These are phyloP conservation scores for Arabidopsis suecica DNA, from an alignment of 345 rosid species.

Conservation along the genomic window DNA sequence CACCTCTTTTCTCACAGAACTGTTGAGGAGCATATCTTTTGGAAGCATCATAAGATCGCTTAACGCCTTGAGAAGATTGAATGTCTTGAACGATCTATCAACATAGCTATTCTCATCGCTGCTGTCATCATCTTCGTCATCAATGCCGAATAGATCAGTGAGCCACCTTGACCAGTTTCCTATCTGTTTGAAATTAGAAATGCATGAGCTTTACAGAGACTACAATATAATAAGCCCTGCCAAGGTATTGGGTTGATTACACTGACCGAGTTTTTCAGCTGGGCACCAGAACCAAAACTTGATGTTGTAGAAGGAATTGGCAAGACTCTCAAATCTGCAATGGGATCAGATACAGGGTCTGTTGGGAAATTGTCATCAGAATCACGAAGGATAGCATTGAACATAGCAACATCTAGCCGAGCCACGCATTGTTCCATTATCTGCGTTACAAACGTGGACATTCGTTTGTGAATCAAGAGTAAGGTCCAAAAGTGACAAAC, in stretches of 20 bases:
- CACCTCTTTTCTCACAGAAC: conserved; percentile 83
- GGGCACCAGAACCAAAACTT: conserved; percentile 95
- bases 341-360: conserved; percentile 95
- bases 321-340: conserved; percentile 74
- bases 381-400: conserved; percentile 97
- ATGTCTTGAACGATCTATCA: conserved; percentile 69
- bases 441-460: conserved; percentile 41
- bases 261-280: conserved; percentile 75
- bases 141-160: conserved; percentile 80
- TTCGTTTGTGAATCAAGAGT: conserved; percentile 10
- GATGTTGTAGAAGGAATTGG: conserved; percentile 82
- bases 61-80: conserved; percentile 82
- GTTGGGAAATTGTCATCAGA: conserved; percentile 83
- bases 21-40: conserved; percentile 85
- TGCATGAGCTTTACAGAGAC: conserved; percentile 30
- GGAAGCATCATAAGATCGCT: conserved; percentile 99
- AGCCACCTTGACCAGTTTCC: conserved; percentile 99
- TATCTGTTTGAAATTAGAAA: conserved; percentile 55
- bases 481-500: not conserved
- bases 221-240: not conserved
- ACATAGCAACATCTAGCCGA: conserved; percentile 94
- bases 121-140: conserved; percentile 60
- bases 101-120: conserved; percentile 47
- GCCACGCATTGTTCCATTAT: conserved; percentile 96
- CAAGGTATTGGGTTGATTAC: not conserved